phyloP scores from a whole-genome alignment of 1,284 basidiomycete genomes.

The Apiotrichum sp. region DNA sequence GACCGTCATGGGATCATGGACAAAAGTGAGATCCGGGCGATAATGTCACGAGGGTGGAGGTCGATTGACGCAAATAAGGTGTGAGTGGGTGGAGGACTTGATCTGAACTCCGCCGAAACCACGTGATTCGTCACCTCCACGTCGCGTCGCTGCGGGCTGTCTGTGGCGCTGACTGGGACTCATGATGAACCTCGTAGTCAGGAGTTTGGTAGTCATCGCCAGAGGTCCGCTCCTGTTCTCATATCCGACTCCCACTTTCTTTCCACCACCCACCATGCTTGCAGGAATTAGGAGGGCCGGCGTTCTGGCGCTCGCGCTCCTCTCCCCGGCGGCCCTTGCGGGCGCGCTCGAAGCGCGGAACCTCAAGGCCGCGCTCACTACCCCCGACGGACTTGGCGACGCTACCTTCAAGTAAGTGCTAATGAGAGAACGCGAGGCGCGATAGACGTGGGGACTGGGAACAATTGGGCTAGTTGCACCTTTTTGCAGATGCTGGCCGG shows the following conservation, averaged over 20 bases:
- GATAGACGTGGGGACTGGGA: no score
- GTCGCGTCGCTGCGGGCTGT: not conserved
- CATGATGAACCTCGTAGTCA: no score
- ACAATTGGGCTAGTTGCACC: no score
- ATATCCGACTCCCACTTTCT: not conserved
- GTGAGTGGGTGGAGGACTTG: not conserved
- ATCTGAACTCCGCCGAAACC: not conserved
- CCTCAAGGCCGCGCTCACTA: conserved; percentile 32
- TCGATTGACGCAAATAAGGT: not conserved
- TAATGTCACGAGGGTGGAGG: no score
- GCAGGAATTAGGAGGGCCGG: not conserved
- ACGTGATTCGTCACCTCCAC: not conserved
- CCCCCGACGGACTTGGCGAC: conserved; percentile 35
- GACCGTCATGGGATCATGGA: no score
- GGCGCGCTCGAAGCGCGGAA: conserved; percentile 28
- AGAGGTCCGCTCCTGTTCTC: not conserved
- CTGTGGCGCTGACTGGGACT: not conserved
- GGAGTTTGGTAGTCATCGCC: no score
- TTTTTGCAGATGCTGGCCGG: no score
- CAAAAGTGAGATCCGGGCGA: no score
- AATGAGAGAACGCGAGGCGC: not conserved
- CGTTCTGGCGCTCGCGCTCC: not conserved
- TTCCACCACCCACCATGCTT: not conserved
- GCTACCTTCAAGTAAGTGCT: conserved; percentile 32
- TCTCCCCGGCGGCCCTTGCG: conserved; percentile 1